These are phyloP conservation scores for Neopestalotiopsis clavispora DNA, from an alignment of 2,329 filamentous ascomycete species.

Conservation along the genomic window DNA sequence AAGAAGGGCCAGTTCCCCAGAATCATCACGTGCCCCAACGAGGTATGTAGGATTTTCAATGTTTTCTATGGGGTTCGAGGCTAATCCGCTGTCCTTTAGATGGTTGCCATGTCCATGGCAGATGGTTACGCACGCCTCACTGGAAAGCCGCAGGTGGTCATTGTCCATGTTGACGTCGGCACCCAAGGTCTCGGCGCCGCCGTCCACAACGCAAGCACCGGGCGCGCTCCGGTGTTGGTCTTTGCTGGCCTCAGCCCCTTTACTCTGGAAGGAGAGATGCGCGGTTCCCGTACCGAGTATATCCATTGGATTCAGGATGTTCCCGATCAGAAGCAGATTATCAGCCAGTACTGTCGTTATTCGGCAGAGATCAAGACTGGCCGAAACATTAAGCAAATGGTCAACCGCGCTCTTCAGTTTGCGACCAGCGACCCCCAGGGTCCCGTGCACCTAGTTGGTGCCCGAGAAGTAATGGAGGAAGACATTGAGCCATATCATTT, in stretches of 20 bases:
- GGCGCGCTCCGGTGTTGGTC: conserved; percentile 75
- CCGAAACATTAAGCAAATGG: conserved; percentile 86
- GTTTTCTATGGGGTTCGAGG: not conserved
- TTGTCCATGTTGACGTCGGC: conserved; percentile 82
- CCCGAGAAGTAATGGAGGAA: conserved; percentile 84
- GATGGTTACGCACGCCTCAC: conserved; percentile 79
- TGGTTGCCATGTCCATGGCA: conserved; percentile 85
- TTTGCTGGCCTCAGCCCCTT: conserved; percentile 80
- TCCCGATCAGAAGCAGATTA: conserved; percentile 79
- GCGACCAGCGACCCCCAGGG: conserved; percentile 78
- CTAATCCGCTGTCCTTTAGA: conserved; percentile 48
- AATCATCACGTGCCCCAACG: conserved; percentile 81
- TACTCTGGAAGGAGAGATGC: conserved; percentile 78
- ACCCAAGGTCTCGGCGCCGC: conserved; percentile 80
- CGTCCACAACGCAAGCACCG: conserved; percentile 79
- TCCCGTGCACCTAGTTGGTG: conserved; percentile 79
- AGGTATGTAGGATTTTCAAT: conserved; percentile 51
- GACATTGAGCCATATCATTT: conserved; percentile 77
- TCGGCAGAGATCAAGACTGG: conserved; percentile 82
- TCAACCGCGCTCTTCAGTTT: conserved; percentile 84
- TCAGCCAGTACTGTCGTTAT: conserved; percentile 86
- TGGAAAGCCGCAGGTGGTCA: conserved; percentile 75
- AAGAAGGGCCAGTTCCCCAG: conserved; percentile 68
- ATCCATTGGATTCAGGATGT: conserved; percentile 90
- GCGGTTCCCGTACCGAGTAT: conserved; percentile 79